These are phyloP conservation scores for Melastoma candidum DNA, from an alignment of 441 rosid species.

Conservation along the genomic window DNA sequence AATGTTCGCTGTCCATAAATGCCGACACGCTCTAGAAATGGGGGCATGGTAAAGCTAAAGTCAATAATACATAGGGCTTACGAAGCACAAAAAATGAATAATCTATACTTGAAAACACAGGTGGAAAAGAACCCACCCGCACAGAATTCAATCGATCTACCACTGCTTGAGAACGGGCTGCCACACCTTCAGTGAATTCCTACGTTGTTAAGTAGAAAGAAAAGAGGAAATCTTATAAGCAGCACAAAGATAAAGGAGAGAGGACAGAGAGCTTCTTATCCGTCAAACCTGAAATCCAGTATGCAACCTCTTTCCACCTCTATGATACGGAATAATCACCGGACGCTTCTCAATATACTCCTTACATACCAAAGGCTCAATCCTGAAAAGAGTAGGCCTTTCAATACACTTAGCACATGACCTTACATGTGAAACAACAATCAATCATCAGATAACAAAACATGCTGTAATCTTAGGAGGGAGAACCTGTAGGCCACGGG, in stretches of 20 bases:
- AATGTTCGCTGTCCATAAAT: not conserved
- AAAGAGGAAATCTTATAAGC: not conserved
- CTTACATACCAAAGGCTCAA: constrained; percentile 30
- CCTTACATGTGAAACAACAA: too few relatives aligned
- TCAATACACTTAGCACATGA: too few relatives aligned
- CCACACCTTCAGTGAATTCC: constrained; percentile 83
- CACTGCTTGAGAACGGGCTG: constrained; percentile 64
- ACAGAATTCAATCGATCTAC: constrained; percentile 41
- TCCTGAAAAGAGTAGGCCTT: too few relatives aligned
- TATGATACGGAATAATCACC: constrained; percentile 88
- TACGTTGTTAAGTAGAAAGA: constrained; percentile 13
- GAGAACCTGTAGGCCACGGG: constrained; percentile 97
- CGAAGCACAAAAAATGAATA: too few relatives aligned
- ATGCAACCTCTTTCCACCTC: constrained; percentile 94
- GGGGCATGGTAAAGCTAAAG: not conserved
- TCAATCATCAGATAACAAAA: too few relatives aligned
- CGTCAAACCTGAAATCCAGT: constrained; percentile 73
- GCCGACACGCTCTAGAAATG: not conserved
- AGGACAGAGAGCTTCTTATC: not conserved
- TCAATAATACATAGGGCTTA: not conserved
- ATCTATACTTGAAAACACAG: not conserved
- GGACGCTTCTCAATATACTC: constrained; percentile 65
- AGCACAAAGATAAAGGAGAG: not conserved
- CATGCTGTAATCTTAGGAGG: not conserved
- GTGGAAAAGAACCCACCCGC: constrained; percentile 37